Conservation (phyloP, 192 early-diverging fungal genomes). For the Rhizophagus sp. region DNA sequence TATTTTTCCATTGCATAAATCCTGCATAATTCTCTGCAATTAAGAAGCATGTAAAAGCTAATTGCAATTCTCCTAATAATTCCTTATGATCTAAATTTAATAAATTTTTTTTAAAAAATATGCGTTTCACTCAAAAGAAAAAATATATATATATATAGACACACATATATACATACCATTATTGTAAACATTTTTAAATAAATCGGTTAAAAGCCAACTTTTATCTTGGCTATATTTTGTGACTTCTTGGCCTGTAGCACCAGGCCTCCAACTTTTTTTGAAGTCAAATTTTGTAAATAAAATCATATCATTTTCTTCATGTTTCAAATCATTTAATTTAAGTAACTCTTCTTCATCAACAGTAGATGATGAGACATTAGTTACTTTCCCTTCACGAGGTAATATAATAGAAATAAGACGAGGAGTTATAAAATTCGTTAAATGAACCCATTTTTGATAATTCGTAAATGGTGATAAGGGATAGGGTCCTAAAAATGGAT, state of each 20-base stretch:
- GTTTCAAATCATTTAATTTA: not conserved
- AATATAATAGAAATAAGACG: constrained; percentile 6
- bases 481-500: constrained; percentile 80
- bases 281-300: constrained; percentile 79
- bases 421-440: constrained; percentile 66
- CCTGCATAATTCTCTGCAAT: constrained; percentile 83
- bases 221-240: constrained; percentile 89
- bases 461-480: constrained; percentile 67
- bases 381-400: constrained; percentile 20
- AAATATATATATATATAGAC: not conserved
- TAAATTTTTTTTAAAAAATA: not conserved
- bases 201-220: constrained; percentile 70
- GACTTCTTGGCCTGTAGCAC: constrained; percentile 64
- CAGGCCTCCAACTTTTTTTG: constrained; percentile 74
- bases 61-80: constrained; percentile 80
- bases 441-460: constrained; percentile 75
- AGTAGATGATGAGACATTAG: constrained; percentile 22
- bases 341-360: constrained; percentile 28
- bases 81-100: constrained; percentile 42
- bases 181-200: constrained; percentile 50
- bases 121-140: not conserved
- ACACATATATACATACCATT: constrained; percentile 40
- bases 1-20: constrained; percentile 83
- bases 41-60: constrained; percentile 78
- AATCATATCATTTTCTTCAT: constrained; percentile 33